Conservation (phyloP, 495 filamentous ascomycete genomes). For the Delitschia confertaspora region DNA sequence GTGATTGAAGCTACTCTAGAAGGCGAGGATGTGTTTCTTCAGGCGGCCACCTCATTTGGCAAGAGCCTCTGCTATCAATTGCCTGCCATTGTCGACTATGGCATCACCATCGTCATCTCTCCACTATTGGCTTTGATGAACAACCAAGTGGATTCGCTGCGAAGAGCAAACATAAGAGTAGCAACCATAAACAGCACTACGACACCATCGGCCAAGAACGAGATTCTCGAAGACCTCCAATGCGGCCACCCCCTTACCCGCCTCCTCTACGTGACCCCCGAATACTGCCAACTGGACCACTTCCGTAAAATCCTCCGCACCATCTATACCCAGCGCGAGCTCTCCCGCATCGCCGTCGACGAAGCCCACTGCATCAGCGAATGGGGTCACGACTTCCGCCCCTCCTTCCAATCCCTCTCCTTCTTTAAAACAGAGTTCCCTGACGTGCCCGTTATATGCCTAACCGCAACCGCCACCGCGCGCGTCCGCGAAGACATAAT, state of each 20-base stretch:
- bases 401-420: conserved; percentile 75
- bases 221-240: conserved; percentile 68
- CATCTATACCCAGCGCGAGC: conserved; percentile 72
- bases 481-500: conserved; percentile 75
- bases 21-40: conserved; percentile 85
- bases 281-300: conserved; percentile 67
- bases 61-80: conserved; percentile 94
- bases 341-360: conserved; percentile 80
- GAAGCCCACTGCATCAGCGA: conserved; percentile 96
- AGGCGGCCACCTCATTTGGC: conserved; percentile 93
- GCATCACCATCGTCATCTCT: conserved; percentile 86
- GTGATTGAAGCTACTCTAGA: conserved; percentile 74
- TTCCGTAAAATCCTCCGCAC: conserved; percentile 67
- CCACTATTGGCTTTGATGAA: conserved; percentile 89
- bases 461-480: conserved; percentile 82
- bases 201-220: conserved; percentile 49
- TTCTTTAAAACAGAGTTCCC: conserved; percentile 80
- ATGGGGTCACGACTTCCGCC: conserved; percentile 98
- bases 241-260: conserved; percentile 78
- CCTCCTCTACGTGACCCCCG: conserved; percentile 88
- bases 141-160: conserved; percentile 81
- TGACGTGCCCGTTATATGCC: conserved; percentile 75
- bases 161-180: conserved; percentile 63
- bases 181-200: conserved; percentile 82
- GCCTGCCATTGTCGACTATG: conserved; percentile 77